Base-by-base conservation (phyloP, 257 asterid genomes). In the Solanum arcanum region DNA sequence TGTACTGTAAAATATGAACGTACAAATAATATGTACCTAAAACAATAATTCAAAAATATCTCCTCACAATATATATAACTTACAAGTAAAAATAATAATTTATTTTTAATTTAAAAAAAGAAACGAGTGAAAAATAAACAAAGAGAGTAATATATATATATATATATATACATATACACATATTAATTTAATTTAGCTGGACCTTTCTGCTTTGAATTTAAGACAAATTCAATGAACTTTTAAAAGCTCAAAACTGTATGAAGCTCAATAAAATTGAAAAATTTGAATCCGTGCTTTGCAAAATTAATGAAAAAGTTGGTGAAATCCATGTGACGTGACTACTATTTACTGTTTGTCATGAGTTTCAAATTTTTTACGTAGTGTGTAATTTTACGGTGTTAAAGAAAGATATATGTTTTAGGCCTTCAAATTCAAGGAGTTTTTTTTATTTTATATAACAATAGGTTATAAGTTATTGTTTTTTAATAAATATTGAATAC, bases 361-460 rank as follows among this genome's bases (percentile, higher is more conserved):
- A 18, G 25, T 33, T 72, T 9, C 25, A 78, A 78, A 44, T 78
- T 78, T 78, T 2, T 49, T 41, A 5, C 0, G 39, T 5, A 1
- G 7, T 0, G 39, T 0, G 39, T 37, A 1, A 37, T 6, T 37
- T 6, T 1, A 37, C 7, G 0, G 39, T 1, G 39, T 37, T 37
- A 37, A 5, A 37, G 6, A 35, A 37, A 5, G 0, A 37, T 0
- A 35, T 37, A 7, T 37, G 1, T 35, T 1, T 35, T 6, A 37
- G 39, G 7, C 7, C 39, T 35, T 0, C 1, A 5, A 35, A 35
- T 35, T 35, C 0, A 5, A 35, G 39, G 1, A 35, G 39, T 0
- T 5, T 35, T 35, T 35, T 35, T 1, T 35, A 0, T 35, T 35
- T 35, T 35, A 2, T 5, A 35, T 37, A 37, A 37, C 6, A 37